Evolutionary conservation across 805 yeast species (phyloP).

Genomic region (Candida maesae): DNA sequence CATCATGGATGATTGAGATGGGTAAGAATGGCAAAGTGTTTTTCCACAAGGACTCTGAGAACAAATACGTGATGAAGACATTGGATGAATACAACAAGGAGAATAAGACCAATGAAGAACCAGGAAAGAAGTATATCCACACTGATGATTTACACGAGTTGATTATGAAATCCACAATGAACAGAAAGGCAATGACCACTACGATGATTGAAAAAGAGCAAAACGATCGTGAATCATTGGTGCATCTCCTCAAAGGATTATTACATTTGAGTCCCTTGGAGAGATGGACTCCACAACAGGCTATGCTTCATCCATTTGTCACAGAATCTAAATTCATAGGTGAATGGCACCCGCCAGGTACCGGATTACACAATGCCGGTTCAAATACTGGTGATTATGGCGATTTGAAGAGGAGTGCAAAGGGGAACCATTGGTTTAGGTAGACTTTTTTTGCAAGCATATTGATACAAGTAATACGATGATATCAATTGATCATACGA

Average conservation of each 20-base stretch:
- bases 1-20: conserved; percentile 94
- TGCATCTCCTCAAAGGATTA: conserved; percentile 75
- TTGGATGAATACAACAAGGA: conserved; percentile 48
- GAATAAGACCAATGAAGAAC: conserved; percentile 59
- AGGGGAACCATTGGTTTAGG: conserved; percentile 20
- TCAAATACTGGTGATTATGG: conserved; percentile 1
- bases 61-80: conserved; percentile 28
- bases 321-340: conserved; percentile 55
- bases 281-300: conserved; percentile 97
- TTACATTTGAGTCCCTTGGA: conserved; percentile 86
- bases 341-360: conserved; percentile 50
- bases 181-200: conserved; percentile 49
- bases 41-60: conserved; percentile 28
- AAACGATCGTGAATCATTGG: conserved; percentile 63
- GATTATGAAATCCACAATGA: conserved; percentile 68
- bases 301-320: conserved; percentile 85
- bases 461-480: too few species aligned
- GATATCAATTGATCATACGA: too few species aligned
- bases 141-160: conserved; percentile 65
- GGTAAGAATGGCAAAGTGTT: conserved; percentile 80
- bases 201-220: conserved; percentile 61
- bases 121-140: conserved; percentile 81
- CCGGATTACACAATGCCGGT: conserved; percentile 14
- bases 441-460: too few species aligned
- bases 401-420: conserved; percentile 11